Base-by-base conservation (phyloP, 164 flowering plant genomes). In the Platanus orientalis region DNA sequence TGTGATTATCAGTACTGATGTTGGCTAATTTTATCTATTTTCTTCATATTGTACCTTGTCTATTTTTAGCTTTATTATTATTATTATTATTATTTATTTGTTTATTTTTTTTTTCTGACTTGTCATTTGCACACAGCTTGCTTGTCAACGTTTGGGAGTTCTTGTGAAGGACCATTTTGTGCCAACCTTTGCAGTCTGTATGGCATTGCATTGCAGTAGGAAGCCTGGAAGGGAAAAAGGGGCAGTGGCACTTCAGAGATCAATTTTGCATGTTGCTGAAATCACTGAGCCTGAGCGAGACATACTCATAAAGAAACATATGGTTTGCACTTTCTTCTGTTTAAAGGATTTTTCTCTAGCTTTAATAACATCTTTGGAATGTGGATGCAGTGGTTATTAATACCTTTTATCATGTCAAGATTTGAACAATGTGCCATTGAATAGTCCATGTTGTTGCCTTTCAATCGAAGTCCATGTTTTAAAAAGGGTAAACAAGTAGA, bases 271-370 rank as follows among this genome's bases (percentile, higher is more conserved):
- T 40, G 63, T 89, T 74, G 96, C 92, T 48, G 75, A 81, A 53
- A 78, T 94, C 40, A 73, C 94, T n/a, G 99, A 86, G 75, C 70
- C 57, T 75, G 96, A 89, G 68, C 73, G 97, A 68, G 99, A 94
- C 74, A 64, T 63, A 40, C 89, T 91, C 63, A 92, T 91, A 54
- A 89, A 88, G 81, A 85, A 78, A 69, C 80, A 90, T 62, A 86
- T 91, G 97, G 99, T 94, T 49, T 69, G 84, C 24, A 44, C 49
- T 45, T 36, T 36, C 10, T 36, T 36, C 1, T 36, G 12, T 36
- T 36, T 7, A 3, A 36, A 36, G 9, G 42, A n/a, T 36, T 36
- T 36, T 36, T 36, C 42, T 36, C 42, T 7, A 10, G 9, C 42
- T 36, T 36, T 36, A 36, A 36, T 1, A 3, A 36, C 4, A n/a